Evolutionary conservation across 1,284 basidiomycete genomes (phyloP).

Genomic region (Irpex sp.): DNA sequence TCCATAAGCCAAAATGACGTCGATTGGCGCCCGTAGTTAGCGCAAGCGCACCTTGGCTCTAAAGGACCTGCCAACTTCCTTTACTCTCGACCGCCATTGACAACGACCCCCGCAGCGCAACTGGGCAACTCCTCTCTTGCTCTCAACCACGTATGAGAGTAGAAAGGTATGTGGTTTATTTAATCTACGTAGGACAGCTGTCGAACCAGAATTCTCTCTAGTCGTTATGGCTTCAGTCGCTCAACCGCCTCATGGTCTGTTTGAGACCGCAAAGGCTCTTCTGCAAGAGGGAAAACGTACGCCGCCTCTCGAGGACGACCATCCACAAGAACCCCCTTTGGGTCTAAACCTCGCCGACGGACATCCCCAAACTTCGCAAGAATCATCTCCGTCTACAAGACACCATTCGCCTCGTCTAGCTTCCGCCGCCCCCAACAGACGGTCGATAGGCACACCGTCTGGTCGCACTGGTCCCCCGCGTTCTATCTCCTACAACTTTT

Average conservation of each 20-base stretch:
- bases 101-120: background rate
- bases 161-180: background rate
- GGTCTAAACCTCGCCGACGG: background rate
- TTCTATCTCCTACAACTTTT: slow-evolving; percentile 63
- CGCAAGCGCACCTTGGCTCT: background rate
- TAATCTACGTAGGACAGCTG: background rate
- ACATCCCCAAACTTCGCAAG: background rate
- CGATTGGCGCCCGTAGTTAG: background rate
- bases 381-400: slow-evolving; percentile 9
- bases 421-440: background rate
- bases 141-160: background rate
- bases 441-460: slow-evolving; percentile 45
- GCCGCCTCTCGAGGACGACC: background rate
- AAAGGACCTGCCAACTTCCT: background rate
- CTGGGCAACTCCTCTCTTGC: background rate
- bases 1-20: background rate
- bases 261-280: slow-evolving; percentile 21
- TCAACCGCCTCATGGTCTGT: slow-evolving; percentile 19
- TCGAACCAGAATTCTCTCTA: background rate
- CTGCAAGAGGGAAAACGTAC: slow-evolving; percentile 11
- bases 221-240: slow-evolving; percentile 23
- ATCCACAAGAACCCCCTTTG: slow-evolving; percentile 13
- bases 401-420: slow-evolving; percentile 1
- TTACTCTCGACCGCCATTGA: background rate
- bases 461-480: slow-evolving; percentile 70